Base-by-base conservation (phyloP, 1,284 basidiomycete species). In the Microbotryum saponariae region DNA sequence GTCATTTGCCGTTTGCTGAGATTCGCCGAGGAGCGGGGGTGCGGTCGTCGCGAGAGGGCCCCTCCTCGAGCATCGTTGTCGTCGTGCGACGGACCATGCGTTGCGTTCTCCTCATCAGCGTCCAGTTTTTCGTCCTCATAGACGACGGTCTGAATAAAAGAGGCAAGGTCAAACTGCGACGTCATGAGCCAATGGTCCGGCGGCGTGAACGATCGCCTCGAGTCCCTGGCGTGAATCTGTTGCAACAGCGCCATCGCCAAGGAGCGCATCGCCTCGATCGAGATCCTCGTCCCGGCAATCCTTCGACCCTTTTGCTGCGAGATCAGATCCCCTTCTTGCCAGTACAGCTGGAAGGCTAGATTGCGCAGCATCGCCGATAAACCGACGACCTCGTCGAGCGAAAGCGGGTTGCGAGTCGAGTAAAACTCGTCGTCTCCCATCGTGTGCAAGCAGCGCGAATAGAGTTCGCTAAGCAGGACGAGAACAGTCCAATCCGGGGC, bases 371-470 rank as follows among this genome's bases (percentile, higher is more conserved):
- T 80, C 12, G 82, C 80, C 25, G 84, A 86, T 65, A 89, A 84
- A 23, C 77, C 78, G 63, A 76, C 77, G 60, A 97, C 80, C 72
- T 98, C 94, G 70, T 96, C 91, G 9, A 93, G 75, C 0, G 81
- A 81, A 3, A 98, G 80, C 1, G 90, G 87, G 70, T 92, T 92
- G 21, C 83, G 77, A 14, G 67, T 47, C 0, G 84, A 82, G 73
- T 93, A 93, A 77, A 98, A 97, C 75, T 98, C 94, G 74, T 97
- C 94, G 70, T 98, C 96, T 3, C 90, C 90, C 79, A 98, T 88
- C 0, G 92, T 91, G 47, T 92, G 79, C 21, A 98, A 82, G 14
- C 86, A 83, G 66, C 94, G 87, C 2, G 84, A 83, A 74, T 97
- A 94, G 21, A 97, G 76, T 60, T 93, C 87, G 8, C 84, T 82